Conservation (phyloP, 345 rosid genomes). For the Corchorus olitorius region DNA sequence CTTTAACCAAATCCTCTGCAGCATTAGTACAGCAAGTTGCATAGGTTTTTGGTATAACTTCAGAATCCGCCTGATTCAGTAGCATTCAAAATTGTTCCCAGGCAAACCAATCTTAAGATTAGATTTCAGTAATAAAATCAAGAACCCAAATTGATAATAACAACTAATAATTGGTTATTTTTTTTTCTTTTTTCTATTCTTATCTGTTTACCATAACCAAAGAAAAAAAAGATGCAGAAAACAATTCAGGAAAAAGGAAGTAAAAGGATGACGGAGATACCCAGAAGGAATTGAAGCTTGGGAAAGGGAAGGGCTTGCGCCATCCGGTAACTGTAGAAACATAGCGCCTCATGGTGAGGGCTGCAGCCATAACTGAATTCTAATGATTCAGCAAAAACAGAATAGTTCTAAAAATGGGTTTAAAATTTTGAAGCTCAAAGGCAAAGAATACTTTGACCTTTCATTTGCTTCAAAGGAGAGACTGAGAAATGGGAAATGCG, state of each 20-base stretch:
- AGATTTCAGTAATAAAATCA: background rate
- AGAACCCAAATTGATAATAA: background rate
- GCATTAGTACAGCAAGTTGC: constrained; percentile 46
- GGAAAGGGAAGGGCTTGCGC: background rate
- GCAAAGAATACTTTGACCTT: no score
- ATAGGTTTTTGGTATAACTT: constrained; percentile 21
- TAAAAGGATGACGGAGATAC: constrained; percentile 11
- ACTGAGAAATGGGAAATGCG: no score
- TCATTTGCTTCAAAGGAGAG: no score
- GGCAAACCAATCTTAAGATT: background rate
- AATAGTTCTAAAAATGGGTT: no score
- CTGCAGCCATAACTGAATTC: background rate
- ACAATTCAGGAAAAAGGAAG: no score
- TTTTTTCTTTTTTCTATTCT: background rate
- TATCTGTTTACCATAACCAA: background rate
- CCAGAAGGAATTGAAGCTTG: constrained; percentile 9
- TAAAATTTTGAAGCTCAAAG: background rate
- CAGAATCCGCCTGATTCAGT: constrained; percentile 2
- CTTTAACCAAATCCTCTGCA: constrained; percentile 42
- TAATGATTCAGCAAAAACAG: background rate
- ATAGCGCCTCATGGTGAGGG: constrained; percentile 12
- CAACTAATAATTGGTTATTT: background rate
- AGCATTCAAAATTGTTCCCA: background rate
- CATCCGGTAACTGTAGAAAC: background rate
- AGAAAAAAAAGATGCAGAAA: background rate